Conservation (phyloP, 306 rosid genomes). For the Medicago lupulina region DNA sequence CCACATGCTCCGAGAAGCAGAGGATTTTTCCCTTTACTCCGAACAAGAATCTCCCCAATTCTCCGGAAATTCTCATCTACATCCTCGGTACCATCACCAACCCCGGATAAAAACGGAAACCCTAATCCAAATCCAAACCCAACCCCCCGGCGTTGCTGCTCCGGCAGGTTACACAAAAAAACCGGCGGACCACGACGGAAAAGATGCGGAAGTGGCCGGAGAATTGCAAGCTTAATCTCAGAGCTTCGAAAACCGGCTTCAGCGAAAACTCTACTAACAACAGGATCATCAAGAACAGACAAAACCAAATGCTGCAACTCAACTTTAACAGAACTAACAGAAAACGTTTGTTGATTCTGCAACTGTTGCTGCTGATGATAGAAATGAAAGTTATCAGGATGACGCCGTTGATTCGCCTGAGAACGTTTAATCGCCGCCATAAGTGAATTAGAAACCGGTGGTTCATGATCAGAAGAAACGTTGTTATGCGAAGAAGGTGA, state of each 20-base stretch:
- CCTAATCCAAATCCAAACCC: constrained; percentile 41
- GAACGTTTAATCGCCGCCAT: constrained; percentile 98
- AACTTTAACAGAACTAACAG: constrained; percentile 74
- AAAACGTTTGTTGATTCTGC: constrained; percentile 66
- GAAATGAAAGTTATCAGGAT: constrained; percentile 82
- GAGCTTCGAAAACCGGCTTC: constrained; percentile 99
- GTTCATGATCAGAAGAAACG: constrained; percentile 66
- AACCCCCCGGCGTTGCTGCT: constrained; percentile 55
- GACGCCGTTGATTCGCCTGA: constrained; percentile 92
- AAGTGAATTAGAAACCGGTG: constrained; percentile 94
- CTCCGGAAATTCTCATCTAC: constrained; percentile 55
- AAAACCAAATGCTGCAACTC: constrained; percentile 84
- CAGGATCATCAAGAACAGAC: constrained; percentile 94
- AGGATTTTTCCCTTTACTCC: constrained; percentile 70
- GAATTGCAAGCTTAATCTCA: constrained; percentile 78
- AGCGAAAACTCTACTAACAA: constrained; percentile 87
- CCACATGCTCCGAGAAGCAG: constrained; percentile 84
- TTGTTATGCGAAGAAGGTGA: constrained; percentile 67
- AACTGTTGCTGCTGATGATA: constrained; percentile 55
- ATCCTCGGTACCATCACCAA: constrained; percentile 42
- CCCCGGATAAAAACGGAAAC: constrained; percentile 51
- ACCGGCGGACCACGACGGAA: constrained; percentile 75
- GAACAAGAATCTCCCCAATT: constrained; percentile 70
- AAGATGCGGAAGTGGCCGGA: constrained; percentile 77
- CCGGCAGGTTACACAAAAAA: constrained; percentile 68